Base-by-base conservation (phyloP, 371 early-diverging fungal species). In the Rhizopus stolonifer region DNA sequence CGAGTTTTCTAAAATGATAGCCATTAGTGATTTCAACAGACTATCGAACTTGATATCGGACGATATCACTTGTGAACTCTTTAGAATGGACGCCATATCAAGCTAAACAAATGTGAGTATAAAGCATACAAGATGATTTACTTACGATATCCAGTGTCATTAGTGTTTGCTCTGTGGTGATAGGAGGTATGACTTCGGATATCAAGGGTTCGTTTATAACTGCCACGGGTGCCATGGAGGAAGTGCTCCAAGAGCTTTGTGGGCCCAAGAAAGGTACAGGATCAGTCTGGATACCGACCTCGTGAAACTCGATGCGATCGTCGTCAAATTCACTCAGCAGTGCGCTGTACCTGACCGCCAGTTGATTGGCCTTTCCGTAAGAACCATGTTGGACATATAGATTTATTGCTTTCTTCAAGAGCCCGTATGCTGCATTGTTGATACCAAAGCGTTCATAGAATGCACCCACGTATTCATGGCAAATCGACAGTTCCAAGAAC, bases 51-150 rank as follows among this genome's bases (percentile, higher is more conserved):
- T 67, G 39, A 75, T 72, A 53, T 72, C 76, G 6, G 72, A 72
- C 2, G 72, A 72, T 42, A 75, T 75, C 10, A 75, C 76, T 57
- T 75, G 76, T 1, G 72, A 69, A 23, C 76, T 75, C 51, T 75
- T 75, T 14, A 75, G 55, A 18, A 75, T 75, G 6, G 76, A 75
- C 11, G 76, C 76, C 61, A 75, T 66, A 42, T 75, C 76, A 23
- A 68, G 32, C 57, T 57, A 51, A 19, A 19, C n/a, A 39, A 29
- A 39, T 4, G 29, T 13, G n/a, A 46, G 22, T 44, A 23, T 19
- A 4, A 4, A 18, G 3, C 9, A 13, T 11, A 29, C 11, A 36
- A 11, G 2, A 26, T 26, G 2, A 21, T 26, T 32, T 14, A 60
- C 65, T 58, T 61, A 69, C 64, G 31, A 76, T 72, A 55, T 76